Evolutionary conservation across 257 asterid species (phyloP), one percentile per base, ranked within the genome.

Genomic region (Paulownia fortunei): DNA sequence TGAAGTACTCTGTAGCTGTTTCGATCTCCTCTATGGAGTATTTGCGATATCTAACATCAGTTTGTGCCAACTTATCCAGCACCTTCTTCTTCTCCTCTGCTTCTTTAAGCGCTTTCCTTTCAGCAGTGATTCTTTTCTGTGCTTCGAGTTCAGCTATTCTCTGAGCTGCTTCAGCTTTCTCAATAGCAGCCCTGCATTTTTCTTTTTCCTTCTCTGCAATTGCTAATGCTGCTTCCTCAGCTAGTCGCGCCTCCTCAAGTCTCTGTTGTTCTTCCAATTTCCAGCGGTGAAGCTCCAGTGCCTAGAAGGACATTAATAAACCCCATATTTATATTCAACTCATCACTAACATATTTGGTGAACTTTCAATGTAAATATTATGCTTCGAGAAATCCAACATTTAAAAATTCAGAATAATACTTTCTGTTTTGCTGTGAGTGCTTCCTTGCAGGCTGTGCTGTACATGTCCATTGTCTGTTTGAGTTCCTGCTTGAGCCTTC

Each of bases 401-500:
- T 32, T 16, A 16, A 37, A n/a, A 63, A 9, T 41, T 65, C 3
- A 30, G 49, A 72, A 51, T 8, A 37, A 2, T 87, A 89, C 98
- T 83, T 86, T 95, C 80, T 91, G 96, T 78, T 92, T 92, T 78
- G 98, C 97, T 3, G 89, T 75, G 80, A 90, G 84, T 73, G 99
- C 97, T 81, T 95, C 98, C 83, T 86, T 95, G 93, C 98, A 92
- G 30, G 97, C 99, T 18, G 90, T 70, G 91, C 96, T 95, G 86
- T 95, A 95, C 99, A 93, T 89, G 79, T 91, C 98, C 97, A 94
- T 92, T 52, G 98, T 94, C 83, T 91, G 99, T 85, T 82, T 91
- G 79, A 91, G 96, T 84, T 94, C 98, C 84, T 82, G 88, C 85
- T 92, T 92, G 16, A 95, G 94, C 85, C 98, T 88, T 88, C 96